Percentiles rank a stretch among this genome's conserved stretches.
Conservation (phyloP, 306 rosid species). For the Pterocarpus macrocarpus region DNA sequence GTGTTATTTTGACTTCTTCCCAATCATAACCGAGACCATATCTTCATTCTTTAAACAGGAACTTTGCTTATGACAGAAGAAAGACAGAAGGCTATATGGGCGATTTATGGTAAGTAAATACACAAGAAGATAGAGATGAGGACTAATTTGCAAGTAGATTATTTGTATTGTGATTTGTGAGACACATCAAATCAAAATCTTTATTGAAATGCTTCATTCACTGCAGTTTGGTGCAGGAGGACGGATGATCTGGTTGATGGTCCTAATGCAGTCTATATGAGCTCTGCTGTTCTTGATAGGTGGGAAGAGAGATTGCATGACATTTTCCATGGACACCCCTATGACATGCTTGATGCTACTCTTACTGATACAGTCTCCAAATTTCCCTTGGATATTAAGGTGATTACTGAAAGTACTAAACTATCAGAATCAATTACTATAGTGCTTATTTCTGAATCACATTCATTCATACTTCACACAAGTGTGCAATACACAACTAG, state of each 20-base stretch:
- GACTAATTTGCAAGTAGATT: not conserved
- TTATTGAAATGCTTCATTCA: constrained; percentile 11
- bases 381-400: constrained; percentile 86
- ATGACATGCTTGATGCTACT: constrained; percentile 82
- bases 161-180: too few relatives aligned
- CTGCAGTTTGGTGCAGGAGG: constrained; percentile 93
- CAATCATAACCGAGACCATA: not conserved
- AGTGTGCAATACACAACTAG: too few relatives aligned
- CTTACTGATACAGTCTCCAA: constrained; percentile 69
- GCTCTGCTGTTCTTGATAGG: constrained; percentile 79
- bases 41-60: constrained; percentile 54
- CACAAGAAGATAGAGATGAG: not conserved
- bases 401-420: constrained; percentile 9
- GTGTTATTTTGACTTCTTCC: not conserved
- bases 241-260: constrained; percentile 91
- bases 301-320: constrained; percentile 87
- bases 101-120: constrained; percentile 74
- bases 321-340: constrained; percentile 79
- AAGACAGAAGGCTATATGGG: constrained; percentile 90
- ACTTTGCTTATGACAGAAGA: constrained; percentile 84
- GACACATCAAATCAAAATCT: not conserved
- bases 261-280: constrained; percentile 78
- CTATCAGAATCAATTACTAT: not conserved
- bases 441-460: not conserved
- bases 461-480: too few relatives aligned